Evolutionary conservation across 148 eudicot genomes (phyloP), one percentile per base, ranked within the genome.

Genomic region (Chenopodium quinoa): DNA sequence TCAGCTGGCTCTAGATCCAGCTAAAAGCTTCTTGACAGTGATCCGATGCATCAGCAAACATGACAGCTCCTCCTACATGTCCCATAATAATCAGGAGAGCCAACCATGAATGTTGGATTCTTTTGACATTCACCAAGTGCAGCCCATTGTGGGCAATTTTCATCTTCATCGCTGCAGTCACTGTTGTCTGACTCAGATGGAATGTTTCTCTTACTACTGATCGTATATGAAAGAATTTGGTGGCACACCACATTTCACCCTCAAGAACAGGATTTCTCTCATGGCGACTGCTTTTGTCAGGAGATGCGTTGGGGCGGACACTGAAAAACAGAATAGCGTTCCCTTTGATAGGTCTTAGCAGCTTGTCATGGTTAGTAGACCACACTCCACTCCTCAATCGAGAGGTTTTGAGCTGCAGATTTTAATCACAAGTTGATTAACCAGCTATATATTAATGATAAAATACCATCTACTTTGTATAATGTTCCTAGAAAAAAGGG

Each of bases 11-110:
- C 62, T 56, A 56, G 0, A 56, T 56, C 62, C 62, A 2, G 62
- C 12, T 7, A 19, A 27, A 69, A 31, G 22, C n/a, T 56, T 56
- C 62, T 56, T 56, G 62, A 40, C 44, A 23, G n/a, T 29, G 14
- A 1, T 34, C 34, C 29, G 3, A 29, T 71, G 47, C 71, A 76
- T 89, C 90, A 88, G 86, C 99, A 95, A 7, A 91, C 91, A 62
- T 91, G 85, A 75, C 99, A 95, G 73, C 99, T 95, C 88, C 87
- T 93, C 88, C 97, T 93, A 78, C 99, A 95, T 1, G 99, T 92
- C 32, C 99, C 98, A 25, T 91, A 95, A 50, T 95, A 95, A 88
- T 95, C 99, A 58, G 97, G 93, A 65, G 98, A 89, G 74, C 99
- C 99, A 83, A 95, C 79, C 99, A 95, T 95, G 86, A 88, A 95